Evolutionary conservation across 2,329 filamentous ascomycete species (phyloP), one percentile per base, ranked within the genome.

Genomic region (Arthroderma sp.): DNA sequence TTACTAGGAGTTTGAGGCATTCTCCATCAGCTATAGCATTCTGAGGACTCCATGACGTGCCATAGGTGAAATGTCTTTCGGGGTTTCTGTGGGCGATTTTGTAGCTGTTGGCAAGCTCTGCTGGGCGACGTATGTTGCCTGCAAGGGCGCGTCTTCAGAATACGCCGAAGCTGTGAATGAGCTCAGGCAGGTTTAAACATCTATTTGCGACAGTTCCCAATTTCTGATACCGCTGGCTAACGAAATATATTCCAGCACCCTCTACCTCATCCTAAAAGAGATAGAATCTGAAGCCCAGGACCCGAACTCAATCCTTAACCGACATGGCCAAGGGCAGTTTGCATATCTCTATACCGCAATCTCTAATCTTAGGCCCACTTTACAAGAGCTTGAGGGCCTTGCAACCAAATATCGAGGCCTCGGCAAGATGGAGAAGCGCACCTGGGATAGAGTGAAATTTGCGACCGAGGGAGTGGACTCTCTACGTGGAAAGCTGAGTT

Each of bases 261-360:
- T 52, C 25, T 52, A 52, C 49, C 21, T 52, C 49, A 52, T 33
- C 28, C 28, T 52, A 7, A 52, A 33, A n/a, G 49, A 52, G n/a
- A 28, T 52, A 31, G 49, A 52, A 33, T 7, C 11, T 17, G 49
- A 52, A 52, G 49, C 49, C n/a, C 49, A 28, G n/a, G 49, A 52
- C 17, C 8, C 21, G 9, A 52, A 52, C 28, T 52, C 49, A 8
- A 33, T 33, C 7, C 21, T 52, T 17, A 52, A 52, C 28, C 21
- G 49, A n/a, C 28, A 52, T n/a, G 49, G 49, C 8, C 21, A 21
- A n/a, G 7, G 49, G 6, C 21, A 52, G 13, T 21, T n/a, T 28
- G 49, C 21, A 17, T 31, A 28, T 52, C 21, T 52, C 6, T 13
- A 28, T 31, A 17, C 28, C 15, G 49, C 49, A 33, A 15, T 52